Evolutionary conservation across 257 asterid species (phyloP).

Genomic region (Cinchona pubescens): DNA sequence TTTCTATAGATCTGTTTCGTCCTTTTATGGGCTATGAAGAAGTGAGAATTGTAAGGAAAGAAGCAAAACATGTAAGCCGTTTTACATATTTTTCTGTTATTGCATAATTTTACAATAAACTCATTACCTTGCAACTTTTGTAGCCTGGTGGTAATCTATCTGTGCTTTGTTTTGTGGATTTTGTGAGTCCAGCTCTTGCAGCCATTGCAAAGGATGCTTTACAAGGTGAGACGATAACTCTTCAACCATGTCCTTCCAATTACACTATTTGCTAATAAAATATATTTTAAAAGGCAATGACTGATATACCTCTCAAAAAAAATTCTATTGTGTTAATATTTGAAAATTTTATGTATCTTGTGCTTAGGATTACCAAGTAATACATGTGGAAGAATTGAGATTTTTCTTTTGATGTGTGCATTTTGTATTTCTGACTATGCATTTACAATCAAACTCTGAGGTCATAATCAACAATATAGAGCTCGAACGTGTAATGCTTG

Average conservation of each 20-base stretch:
- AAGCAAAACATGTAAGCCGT: slow-evolving; percentile 49
- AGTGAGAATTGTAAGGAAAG: slow-evolving; percentile 54
- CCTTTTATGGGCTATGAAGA: slow-evolving; percentile 62
- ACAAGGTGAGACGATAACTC: slow-evolving; percentile 41
- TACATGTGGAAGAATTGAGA: background rate
- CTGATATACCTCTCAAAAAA: background rate
- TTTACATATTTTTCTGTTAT: slow-evolving; percentile 6
- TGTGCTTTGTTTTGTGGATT: slow-evolving; percentile 65
- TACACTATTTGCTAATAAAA: background rate
- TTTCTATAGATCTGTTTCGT: slow-evolving; percentile 56
- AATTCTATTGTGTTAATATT: background rate
- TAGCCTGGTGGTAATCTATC: slow-evolving; percentile 59
- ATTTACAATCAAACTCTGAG: too few relatives aligned
- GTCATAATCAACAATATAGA: too few relatives aligned
- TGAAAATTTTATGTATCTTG: background rate
- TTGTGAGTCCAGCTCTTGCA: slow-evolving; percentile 58
- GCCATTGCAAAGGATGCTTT: slow-evolving; percentile 59
- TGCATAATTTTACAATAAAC: background rate
- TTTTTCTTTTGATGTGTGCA: too few relatives aligned
- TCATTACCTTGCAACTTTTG: slow-evolving; percentile 16
- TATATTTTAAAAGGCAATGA: background rate
- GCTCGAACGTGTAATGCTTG: too few relatives aligned
- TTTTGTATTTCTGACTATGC: too few relatives aligned
- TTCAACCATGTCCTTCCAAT: background rate
- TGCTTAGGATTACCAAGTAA: background rate